Percentiles rank a stretch among this genome's conserved stretches.
Conservation (phyloP, 2,329 filamentous ascomycete species). For the Ophiostoma piceae region DNA sequence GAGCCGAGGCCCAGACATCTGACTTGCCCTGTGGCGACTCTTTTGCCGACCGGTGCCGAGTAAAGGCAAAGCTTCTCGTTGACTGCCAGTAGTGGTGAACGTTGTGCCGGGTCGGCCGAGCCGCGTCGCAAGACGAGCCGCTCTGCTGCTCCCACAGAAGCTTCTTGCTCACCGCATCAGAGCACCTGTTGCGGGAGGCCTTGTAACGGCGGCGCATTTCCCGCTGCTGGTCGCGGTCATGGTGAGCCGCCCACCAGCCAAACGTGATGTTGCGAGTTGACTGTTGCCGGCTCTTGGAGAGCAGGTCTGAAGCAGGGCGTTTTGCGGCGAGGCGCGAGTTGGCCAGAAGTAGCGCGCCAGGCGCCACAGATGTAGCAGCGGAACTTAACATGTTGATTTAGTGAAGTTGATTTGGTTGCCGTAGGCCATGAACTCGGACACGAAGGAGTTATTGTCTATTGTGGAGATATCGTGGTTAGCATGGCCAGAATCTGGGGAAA, state of each 20-base stretch:
- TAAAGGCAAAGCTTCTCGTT: conserved; percentile 27
- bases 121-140: conserved; percentile 34
- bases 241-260: conserved; percentile 42
- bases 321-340: conserved; percentile 19
- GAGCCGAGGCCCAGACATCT: conserved; percentile 33
- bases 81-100: conserved; percentile 40
- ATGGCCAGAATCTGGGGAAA: neutral
- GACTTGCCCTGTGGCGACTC: conserved; percentile 33
- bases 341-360: conserved; percentile 21
- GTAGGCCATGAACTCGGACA: neutral
- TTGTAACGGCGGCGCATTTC: conserved; percentile 44
- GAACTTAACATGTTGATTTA: conserved; percentile 26
- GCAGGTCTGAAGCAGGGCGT: conserved; percentile 22
- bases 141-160: conserved; percentile 45
- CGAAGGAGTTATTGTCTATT: neutral
- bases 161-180: conserved; percentile 42
- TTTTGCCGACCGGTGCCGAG: conserved; percentile 29
- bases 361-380: conserved; percentile 22
- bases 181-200: conserved; percentile 42
- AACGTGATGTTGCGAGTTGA: conserved; percentile 48
- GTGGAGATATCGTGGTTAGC: conserved; percentile 11
- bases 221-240: conserved; percentile 39
- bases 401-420: neutral
- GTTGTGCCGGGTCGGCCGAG: conserved; percentile 36
- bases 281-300: conserved; percentile 37